Conservation (phyloP, 2,329 filamentous ascomycete genomes). For the Cryphonectria japonica region DNA sequence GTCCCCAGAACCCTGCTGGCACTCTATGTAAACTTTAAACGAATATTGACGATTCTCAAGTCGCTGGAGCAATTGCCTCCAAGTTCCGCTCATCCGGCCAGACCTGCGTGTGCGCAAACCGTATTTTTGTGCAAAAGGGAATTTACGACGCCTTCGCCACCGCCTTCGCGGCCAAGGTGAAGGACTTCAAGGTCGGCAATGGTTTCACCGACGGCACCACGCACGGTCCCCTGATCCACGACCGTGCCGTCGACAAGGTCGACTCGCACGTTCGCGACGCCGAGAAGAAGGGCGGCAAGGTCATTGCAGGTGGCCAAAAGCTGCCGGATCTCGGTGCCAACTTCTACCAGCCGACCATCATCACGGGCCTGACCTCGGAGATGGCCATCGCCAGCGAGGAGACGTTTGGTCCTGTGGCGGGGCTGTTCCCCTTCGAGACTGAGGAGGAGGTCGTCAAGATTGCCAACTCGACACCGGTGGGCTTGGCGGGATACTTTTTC, state of each 20-base stretch:
- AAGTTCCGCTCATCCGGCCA: conserved; percentile 97
- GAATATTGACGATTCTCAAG: conserved; percentile 38
- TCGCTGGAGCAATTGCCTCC: conserved; percentile 78
- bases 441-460: conserved; percentile 86
- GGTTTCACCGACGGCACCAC: conserved; percentile 73
- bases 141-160: conserved; percentile 76
- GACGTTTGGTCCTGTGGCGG: conserved; percentile 94
- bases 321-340: conserved; percentile 76
- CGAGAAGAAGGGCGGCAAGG: conserved; percentile 72
- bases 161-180: conserved; percentile 73
- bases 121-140: conserved; percentile 77
- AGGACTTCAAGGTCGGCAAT: conserved; percentile 73
- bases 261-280: conserved; percentile 81
- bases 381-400: conserved; percentile 89
- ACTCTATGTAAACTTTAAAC: too few species aligned
- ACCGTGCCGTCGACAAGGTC: conserved; percentile 79
- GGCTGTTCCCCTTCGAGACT: conserved; percentile 83
- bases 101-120: conserved; percentile 90
- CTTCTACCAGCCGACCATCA: conserved; percentile 89
- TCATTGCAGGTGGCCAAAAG: conserved; percentile 75
- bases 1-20: too few species aligned
- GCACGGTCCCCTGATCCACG: conserved; percentile 84
- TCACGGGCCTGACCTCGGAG: conserved; percentile 81
- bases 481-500: conserved; percentile 94
- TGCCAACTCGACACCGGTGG: conserved; percentile 83